Base-by-base conservation (phyloP, 768 basidiomycete species). In the Cubamyces sp. region DNA sequence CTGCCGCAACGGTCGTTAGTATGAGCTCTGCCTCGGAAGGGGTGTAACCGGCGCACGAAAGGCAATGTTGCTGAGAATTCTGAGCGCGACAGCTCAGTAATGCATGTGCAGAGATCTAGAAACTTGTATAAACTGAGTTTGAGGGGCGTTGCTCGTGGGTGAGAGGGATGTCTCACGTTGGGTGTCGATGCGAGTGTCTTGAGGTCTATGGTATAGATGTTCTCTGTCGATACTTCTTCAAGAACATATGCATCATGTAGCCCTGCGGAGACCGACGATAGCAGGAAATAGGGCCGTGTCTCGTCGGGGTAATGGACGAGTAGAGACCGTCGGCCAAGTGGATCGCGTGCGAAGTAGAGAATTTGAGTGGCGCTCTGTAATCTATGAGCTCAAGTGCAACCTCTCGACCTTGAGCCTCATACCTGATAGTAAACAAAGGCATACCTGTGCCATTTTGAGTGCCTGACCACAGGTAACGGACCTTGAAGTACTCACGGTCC, bases 241-340 rank as follows among this genome's bases (percentile, higher is more conserved):
- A 91, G 81, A 0, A 79, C 68, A 60, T 80, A 85, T n/a, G 67
- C 69, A 23, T 76, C 64, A 58, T 81, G 71, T 11, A 66, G 40
- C 6, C 88, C 88, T 21, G 77, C 71, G 5, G 90, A 87, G 3
- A 86, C 86, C 0, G 92, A 94, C 8, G 86, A 73, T 26, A 94
- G 74, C 34, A 91, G 69, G 45, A 93, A 77, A 62, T 81, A 81
- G 0, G 88, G 86, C 5, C 74, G 74, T 18, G 56, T 52, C 1
- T 64, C 41, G 15, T 80, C 81, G 28, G 89, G 88, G 60, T 74
- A 77, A 60, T 90, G 90, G 34, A 92, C 77, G 7, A 96, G 77
- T 7, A 96, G 79, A n/a, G 94, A 95, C 49, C 94, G 83, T 40
- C 94, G 83, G 7, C 94, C 94, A 2, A 95, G 82, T 3, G 92